A percentile compares a stretch with the other conserved stretches of the same genome.
Evolutionary conservation across 2,329 filamentous ascomycete genomes (phyloP).

Genomic region (Colletotrichum truncatum): DNA sequence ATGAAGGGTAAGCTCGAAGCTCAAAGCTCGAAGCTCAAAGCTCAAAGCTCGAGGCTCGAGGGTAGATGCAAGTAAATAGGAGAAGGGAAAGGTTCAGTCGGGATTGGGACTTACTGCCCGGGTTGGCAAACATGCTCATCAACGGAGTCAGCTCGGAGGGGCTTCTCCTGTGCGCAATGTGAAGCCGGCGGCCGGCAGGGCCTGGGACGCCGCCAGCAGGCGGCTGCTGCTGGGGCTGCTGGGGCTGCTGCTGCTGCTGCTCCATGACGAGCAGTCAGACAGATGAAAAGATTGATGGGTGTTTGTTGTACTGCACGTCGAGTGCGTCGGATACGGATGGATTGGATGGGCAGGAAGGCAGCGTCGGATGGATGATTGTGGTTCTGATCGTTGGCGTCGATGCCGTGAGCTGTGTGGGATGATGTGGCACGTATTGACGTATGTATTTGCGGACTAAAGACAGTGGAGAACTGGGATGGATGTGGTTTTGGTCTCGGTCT

Average conservation of each 20-base stretch:
- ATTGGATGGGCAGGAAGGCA: slow-evolving; percentile 5
- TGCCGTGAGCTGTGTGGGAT: slow-evolving; percentile 22
- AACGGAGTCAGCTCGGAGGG: slow-evolving; percentile 96
- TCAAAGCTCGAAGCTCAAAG: neutral
- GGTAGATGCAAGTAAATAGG: slow-evolving; percentile 1
- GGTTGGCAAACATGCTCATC: slow-evolving; percentile 87
- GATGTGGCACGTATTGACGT: slow-evolving; percentile 32
- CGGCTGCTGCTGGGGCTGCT: slow-evolving; percentile 54
- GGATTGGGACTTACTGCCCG: slow-evolving; percentile 65
- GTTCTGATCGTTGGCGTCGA: slow-evolving; percentile 18
- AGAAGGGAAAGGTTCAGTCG: slow-evolving; percentile 12
- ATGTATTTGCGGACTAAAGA: slow-evolving; percentile 31
- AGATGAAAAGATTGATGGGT: slow-evolving; percentile 30
- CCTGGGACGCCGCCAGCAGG: slow-evolving; percentile 70
- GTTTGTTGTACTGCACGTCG: slow-evolving; percentile 53
- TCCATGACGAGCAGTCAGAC: slow-evolving; percentile 65
- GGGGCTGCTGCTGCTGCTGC: slow-evolving; percentile 48
- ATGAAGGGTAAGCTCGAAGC: neutral
- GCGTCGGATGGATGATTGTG: slow-evolving; percentile 30
- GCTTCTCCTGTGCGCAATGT: slow-evolving; percentile 96
- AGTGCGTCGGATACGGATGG: slow-evolving; percentile 38
- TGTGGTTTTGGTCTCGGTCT: slow-evolving; percentile 27
- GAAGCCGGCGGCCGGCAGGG: slow-evolving; percentile 86
- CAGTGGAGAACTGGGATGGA: slow-evolving; percentile 32
- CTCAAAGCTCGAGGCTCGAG: neutral